Evolutionary conservation across 2,329 filamentous ascomycete species (phyloP).

Genomic region (Epichloe sylvatica): DNA sequence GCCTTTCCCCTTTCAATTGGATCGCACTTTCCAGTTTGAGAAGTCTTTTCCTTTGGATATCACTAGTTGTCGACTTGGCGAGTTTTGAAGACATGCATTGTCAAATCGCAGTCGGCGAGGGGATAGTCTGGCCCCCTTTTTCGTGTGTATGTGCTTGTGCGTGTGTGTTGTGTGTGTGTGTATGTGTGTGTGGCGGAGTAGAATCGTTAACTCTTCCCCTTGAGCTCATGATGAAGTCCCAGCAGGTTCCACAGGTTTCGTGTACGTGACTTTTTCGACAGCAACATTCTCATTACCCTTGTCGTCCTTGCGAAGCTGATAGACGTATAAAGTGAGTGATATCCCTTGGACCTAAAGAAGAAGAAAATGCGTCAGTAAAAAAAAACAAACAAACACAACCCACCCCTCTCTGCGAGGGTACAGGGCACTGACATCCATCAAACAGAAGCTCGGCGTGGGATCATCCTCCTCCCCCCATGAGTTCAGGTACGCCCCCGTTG

Average conservation of each 20-base stretch:
- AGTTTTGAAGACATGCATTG: conserved; percentile 9
- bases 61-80: background rate
- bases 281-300: conserved; percentile 67
- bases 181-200: background rate
- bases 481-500: conserved; percentile 48
- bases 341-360: conserved; percentile 72
- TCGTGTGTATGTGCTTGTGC: background rate
- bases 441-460: conserved; percentile 77
- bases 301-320: conserved; percentile 66
- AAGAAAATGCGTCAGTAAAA: background rate
- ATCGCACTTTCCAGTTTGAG: conserved; percentile 3
- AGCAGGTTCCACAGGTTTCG: conserved; percentile 54
- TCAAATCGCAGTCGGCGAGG: conserved; percentile 7
- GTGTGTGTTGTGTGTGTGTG: background rate
- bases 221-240: conserved; percentile 33
- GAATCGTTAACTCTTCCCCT: background rate
- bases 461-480: conserved; percentile 50
- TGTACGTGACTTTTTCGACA: conserved; percentile 72
- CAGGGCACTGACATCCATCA: conserved; percentile 76
- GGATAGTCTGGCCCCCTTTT: background rate
- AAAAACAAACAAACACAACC: too few relatives aligned
- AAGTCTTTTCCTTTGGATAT: conserved; percentile 11
- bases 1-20: conserved; percentile 7
- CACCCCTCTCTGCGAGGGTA: too few relatives aligned
- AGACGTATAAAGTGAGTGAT: conserved; percentile 89